Evolutionary conservation across 306 rosid genomes (phyloP), one percentile per base, ranked within the genome.

Genomic region (Crataegus laevigata): DNA sequence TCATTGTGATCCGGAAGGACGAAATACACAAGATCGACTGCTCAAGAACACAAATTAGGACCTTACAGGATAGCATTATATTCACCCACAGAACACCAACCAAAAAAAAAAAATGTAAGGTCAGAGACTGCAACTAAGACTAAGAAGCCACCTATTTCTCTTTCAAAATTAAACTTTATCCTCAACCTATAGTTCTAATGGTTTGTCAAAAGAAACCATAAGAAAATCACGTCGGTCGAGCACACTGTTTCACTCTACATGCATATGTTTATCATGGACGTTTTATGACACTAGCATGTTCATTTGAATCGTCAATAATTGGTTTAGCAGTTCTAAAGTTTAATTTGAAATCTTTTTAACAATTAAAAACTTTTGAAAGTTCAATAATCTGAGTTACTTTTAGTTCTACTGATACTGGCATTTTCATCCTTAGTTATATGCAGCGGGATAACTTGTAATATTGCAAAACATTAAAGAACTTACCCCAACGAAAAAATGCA

Each of bases 401-500:
- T n/a, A 55, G 1, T 55, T 62, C 38, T 15, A 62, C n/a, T 28
- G 38, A 26, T 61, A 28, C 67, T 29, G 40, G 17, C 67, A 62
- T 28, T 62, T 6, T 28, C 67, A 62, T 62, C 67, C 38, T 62
- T 62, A 7, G 67, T 18, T 30, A 30, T 29, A 62, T 15, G 68
- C 54, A 62, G 51, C 11, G 42, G 42, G 14, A 28, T 26, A 8
- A 9, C 63, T 45, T 30, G 1, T 18, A 3, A 52, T 17, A 9
- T 36, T 34, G 28, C 21, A 66, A 77, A 54, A 79, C 59, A 78
- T 26, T 11, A 47, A 61, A 79, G 79, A 79, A 73, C 97, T 88
- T 89, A 93, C 97, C 26, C 97, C 98, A 74, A 91, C 58, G 67
- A 93, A 86, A 83, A 91, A 93, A 85, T 93, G 98, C 82, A 93